These are phyloP conservation scores for Fusarium sp. DNA, from an alignment of 2,329 filamentous ascomycete species.

Conservation along the genomic window DNA sequence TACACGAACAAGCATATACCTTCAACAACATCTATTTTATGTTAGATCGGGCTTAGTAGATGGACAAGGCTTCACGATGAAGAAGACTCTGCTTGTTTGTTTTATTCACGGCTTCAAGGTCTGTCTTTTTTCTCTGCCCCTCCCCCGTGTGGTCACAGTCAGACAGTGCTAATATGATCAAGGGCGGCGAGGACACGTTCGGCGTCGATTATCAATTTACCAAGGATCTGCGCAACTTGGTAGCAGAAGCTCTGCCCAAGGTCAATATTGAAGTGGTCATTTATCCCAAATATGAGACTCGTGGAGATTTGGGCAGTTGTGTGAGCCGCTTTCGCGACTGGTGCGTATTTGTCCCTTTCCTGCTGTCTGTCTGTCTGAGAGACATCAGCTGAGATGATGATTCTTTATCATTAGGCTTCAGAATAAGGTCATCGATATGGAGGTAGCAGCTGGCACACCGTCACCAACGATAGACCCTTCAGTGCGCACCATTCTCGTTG, in stretches of 20 bases:
- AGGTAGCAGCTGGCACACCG: constrained; percentile 82
- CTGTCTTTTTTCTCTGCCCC: constrained; percentile 16
- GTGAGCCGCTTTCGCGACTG: constrained; percentile 81
- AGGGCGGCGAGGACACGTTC: constrained; percentile 85
- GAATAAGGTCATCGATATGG: constrained; percentile 92
- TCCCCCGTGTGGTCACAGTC: constrained; percentile 11
- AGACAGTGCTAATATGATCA: constrained; percentile 14
- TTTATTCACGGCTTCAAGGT: constrained; percentile 93
- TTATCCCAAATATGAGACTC: constrained; percentile 87
- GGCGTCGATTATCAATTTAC: constrained; percentile 73
- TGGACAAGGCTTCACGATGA: constrained; percentile 51
- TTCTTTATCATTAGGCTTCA: constrained; percentile 71
- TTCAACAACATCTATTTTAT: background rate
- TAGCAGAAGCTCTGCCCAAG: constrained; percentile 74
- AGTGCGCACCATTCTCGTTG: constrained; percentile 82
- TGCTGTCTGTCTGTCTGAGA: background rate
- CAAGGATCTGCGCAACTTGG: constrained; percentile 73
- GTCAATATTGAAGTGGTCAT: constrained; percentile 74
- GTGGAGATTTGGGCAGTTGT: constrained; percentile 77
- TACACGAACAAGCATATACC: background rate
- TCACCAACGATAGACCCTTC: constrained; percentile 89
- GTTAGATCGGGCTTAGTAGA: background rate
- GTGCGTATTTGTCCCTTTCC: constrained; percentile 54
- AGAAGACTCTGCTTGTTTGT: constrained; percentile 82
- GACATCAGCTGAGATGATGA: background rate